Percentiles rank a stretch among this genome's conserved stretches.
Evolutionary conservation across 1,284 basidiomycete genomes (phyloP).

Genomic region (Flammula alnicola): DNA sequence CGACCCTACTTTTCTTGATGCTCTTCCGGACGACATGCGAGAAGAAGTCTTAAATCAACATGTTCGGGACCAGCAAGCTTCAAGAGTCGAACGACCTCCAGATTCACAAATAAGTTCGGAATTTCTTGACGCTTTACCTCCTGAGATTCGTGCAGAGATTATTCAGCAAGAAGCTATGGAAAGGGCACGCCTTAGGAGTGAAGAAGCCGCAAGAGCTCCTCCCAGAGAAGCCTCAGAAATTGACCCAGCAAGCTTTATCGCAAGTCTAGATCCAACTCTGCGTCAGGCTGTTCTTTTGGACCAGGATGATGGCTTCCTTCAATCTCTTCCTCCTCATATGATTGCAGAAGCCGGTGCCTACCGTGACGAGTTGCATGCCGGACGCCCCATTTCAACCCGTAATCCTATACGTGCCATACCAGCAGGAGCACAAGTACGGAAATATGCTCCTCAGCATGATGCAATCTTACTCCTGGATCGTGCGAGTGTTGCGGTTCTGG

Average conservation of each 20-base stretch:
- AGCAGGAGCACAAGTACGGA: slow-evolving; percentile 40
- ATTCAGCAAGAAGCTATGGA: slow-evolving; percentile 93
- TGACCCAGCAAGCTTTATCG: slow-evolving; percentile 87
- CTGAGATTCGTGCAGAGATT: slow-evolving; percentile 96
- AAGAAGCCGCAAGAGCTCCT: slow-evolving; percentile 45
- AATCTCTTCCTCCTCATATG: slow-evolving; percentile 81
- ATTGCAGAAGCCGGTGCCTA: slow-evolving; percentile 79
- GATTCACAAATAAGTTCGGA: slow-evolving; percentile 92
- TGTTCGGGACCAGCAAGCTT: slow-evolving; percentile 87
- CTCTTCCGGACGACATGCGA: slow-evolving; percentile 97
- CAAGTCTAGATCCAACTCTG: slow-evolving; percentile 83
- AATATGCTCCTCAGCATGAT: slow-evolving; percentile 67
- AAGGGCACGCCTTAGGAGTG: slow-evolving; percentile 64
- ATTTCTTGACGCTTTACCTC: slow-evolving; percentile 95
- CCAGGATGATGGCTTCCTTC: slow-evolving; percentile 83
- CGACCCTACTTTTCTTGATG: slow-evolving; percentile 97
- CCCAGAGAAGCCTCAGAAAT: slow-evolving; percentile 69
- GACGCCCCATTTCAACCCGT: slow-evolving; percentile 43
- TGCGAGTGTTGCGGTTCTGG: slow-evolving; percentile 85
- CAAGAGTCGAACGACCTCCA: slow-evolving; percentile 70
- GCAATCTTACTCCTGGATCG: slow-evolving; percentile 96
- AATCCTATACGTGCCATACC: slow-evolving; percentile 36
- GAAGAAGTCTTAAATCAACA: slow-evolving; percentile 99
- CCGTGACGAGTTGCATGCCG: slow-evolving; percentile 53
- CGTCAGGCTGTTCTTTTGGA: slow-evolving; percentile 88